A percentile compares a stretch with the other conserved stretches of the same genome.
Evolutionary conservation across 805 yeast species (phyloP).

Genomic region (Suhomyces kilbournensis): DNA sequence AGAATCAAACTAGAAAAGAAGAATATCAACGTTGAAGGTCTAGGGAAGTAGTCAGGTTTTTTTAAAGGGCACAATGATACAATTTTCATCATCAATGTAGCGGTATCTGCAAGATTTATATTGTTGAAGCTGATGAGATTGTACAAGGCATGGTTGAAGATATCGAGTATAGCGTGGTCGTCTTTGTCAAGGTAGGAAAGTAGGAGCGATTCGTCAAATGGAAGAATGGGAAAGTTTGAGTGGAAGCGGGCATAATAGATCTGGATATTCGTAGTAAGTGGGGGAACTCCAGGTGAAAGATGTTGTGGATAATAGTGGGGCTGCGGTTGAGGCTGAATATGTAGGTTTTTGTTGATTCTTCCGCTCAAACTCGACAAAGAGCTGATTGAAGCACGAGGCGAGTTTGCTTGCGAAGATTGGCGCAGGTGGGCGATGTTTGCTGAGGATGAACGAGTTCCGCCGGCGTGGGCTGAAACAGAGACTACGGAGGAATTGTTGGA

Average conservation of each 20-base stretch:
- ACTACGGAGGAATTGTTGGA: conserved; percentile 15
- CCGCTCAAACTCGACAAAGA: conserved; percentile 32
- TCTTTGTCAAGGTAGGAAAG: conserved; percentile 7
- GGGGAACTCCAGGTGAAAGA: too few relatives aligned
- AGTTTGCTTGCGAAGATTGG: conserved; percentile 16
- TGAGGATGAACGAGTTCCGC: background rate
- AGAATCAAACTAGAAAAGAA: conserved; percentile 30
- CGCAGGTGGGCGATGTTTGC: conserved; percentile 2
- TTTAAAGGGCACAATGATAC: conserved; percentile 35
- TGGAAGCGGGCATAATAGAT: conserved; percentile 45
- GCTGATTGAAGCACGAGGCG: conserved; percentile 33
- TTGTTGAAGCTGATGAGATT: conserved; percentile 37
- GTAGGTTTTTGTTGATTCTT: conserved; percentile 21
- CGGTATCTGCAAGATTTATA: conserved; percentile 30
- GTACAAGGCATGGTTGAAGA: conserved; percentile 41
- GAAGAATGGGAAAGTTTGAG: conserved; percentile 44
- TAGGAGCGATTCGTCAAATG: conserved; percentile 25
- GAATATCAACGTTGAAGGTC: conserved; percentile 25
- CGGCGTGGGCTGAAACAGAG: conserved; percentile 1
- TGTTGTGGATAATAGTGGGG: too few relatives aligned
- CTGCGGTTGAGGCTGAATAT: conserved; percentile 3
- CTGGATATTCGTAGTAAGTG: conserved; percentile 33
- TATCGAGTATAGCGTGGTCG: conserved; percentile 27
- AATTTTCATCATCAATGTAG: conserved; percentile 33
- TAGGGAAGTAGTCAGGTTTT: conserved; percentile 15